A percentile compares a stretch with the other conserved stretches of the same genome.
phyloP scores from a whole-genome alignment of 2,329 filamentous ascomycete genomes.

The Cucurbitaria berberidis region DNA sequence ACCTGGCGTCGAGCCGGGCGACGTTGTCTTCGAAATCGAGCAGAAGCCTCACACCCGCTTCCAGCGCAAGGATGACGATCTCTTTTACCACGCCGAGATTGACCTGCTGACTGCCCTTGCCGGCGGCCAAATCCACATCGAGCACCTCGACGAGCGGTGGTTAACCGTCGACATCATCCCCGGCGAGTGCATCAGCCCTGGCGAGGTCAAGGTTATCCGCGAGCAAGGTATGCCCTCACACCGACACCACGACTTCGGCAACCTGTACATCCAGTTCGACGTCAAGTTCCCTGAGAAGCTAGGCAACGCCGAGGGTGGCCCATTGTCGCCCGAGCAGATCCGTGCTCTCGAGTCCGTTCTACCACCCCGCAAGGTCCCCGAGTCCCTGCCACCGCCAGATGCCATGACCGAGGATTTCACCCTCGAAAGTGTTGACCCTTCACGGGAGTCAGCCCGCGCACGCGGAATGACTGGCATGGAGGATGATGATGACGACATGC shows the following conservation, averaged over 20 bases:
- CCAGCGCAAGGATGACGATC: slow-evolving; percentile 93
- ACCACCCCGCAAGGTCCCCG: slow-evolving; percentile 68
- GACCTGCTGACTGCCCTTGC: slow-evolving; percentile 94
- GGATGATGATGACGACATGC: slow-evolving; percentile 68
- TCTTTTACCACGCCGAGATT: slow-evolving; percentile 94
- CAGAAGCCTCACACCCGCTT: slow-evolving; percentile 98
- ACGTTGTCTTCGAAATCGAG: slow-evolving; percentile 98
- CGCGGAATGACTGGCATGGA: slow-evolving; percentile 69
- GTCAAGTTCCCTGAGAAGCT: slow-evolving; percentile 85
- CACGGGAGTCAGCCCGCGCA: slow-evolving; percentile 67
- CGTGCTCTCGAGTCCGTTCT: slow-evolving; percentile 82
- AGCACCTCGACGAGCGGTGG: slow-evolving; percentile 98
- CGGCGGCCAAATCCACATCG: slow-evolving; percentile 87
- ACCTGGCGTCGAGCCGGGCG: slow-evolving; percentile 89
- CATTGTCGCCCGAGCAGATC: slow-evolving; percentile 69
- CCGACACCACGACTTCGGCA: slow-evolving; percentile 93
- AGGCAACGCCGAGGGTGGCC: slow-evolving; percentile 51
- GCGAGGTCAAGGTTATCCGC: slow-evolving; percentile 88
- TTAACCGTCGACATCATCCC: slow-evolving; percentile 90
- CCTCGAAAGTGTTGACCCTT: slow-evolving; percentile 81
- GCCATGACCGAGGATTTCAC: slow-evolving; percentile 91
- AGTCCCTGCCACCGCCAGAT: slow-evolving; percentile 74
- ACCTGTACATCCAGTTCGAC: slow-evolving; percentile 96
- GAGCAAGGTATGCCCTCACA: slow-evolving; percentile 97
- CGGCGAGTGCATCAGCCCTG: slow-evolving; percentile 92